Base-by-base conservation (phyloP, 164 flowering plant species). In the Litsea cubeba region DNA sequence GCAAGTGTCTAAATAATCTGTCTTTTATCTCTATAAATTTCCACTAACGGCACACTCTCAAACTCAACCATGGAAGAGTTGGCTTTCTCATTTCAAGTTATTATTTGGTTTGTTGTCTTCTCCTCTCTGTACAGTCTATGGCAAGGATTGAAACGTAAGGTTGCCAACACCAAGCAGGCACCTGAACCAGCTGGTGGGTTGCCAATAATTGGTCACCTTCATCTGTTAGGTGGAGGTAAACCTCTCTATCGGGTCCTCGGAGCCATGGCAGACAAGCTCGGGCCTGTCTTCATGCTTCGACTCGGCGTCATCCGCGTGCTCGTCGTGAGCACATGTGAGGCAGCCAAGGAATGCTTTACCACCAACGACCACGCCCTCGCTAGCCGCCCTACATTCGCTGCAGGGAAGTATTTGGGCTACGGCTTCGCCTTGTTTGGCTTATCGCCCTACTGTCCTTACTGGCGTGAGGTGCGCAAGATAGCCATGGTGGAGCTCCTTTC, bases 301-400 rank as follows among this genome's bases (percentile, higher is more conserved):
- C 75, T 80, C 8, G 79, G 82, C 1, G 24, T 69, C 18, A 74
- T 14, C 15, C 74, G 74, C 6, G 60, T 70, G 6, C 25, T 80
- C 2, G 77, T 80, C 1, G 75, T 80, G 57, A 74, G 75, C 26
- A 68, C 60, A 50, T 66, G 68, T 71, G 79, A 79, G 72, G 24
- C 67, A 5, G 82, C 82, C 18, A 79, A 79, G 79, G 82, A 79
- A 54, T 79, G 82, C 49, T 76, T 76, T 71, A 73, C 79, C 3
- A 70, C 50, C 17, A 69, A 79, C 40, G 81, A 76, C 24, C 65
- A 50, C 35, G 63, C 12, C 23, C 28, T 79, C 25, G 76, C 79
- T 12, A 28, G 63, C 71, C 73, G 78, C 1, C 79, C 81, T 3
- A 32, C 3, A 30, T 7, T 2, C 11, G 65, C 64, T 1, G 49